phyloP scores from a whole-genome alignment of 768 basidiomycete species.

The Pleurotus pulmonarius region DNA sequence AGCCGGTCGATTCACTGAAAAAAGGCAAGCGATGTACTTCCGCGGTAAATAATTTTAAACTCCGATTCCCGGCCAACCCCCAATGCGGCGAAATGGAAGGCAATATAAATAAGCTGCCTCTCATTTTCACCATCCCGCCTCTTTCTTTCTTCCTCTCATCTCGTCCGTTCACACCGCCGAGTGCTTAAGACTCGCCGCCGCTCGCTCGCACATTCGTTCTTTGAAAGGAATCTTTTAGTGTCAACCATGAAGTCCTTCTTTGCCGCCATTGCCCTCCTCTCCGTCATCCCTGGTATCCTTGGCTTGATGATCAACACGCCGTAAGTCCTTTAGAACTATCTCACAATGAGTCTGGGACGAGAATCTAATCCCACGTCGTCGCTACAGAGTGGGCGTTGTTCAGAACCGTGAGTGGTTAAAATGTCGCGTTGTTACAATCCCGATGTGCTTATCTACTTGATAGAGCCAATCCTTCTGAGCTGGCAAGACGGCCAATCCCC shows the following conservation, averaged over 20 bases:
- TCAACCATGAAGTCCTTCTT: constrained; percentile 32
- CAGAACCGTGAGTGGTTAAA: constrained; percentile 44
- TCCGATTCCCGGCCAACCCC: not conserved
- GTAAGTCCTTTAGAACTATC: constrained; percentile 35
- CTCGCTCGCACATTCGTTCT: constrained; percentile 7
- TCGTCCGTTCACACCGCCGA: not conserved
- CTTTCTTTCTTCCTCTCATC: not conserved
- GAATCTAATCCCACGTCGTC: not conserved
- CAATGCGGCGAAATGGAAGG: not conserved
- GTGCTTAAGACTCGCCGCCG: not conserved
- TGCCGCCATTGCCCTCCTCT: constrained; percentile 29
- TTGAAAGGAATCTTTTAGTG: constrained; percentile 9
- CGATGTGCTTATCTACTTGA: not conserved
- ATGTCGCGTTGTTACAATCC: not conserved
- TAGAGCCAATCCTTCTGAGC: constrained; percentile 56
- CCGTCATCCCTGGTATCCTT: constrained; percentile 32
- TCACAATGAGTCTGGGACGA: not conserved
- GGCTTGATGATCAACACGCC: constrained; percentile 64
- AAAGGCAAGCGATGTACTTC: too few species aligned
- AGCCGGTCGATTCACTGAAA: too few species aligned
- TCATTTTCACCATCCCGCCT: not conserved
- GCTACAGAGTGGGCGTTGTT: constrained; percentile 32
- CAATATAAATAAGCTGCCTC: not conserved
- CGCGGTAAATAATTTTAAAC: not conserved
- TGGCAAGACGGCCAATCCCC: constrained; percentile 54